Percentiles rank a stretch among this genome's conserved stretches.
Conservation (phyloP, 2,329 filamentous ascomycete genomes). For the Verticillium zaregamsianum region DNA sequence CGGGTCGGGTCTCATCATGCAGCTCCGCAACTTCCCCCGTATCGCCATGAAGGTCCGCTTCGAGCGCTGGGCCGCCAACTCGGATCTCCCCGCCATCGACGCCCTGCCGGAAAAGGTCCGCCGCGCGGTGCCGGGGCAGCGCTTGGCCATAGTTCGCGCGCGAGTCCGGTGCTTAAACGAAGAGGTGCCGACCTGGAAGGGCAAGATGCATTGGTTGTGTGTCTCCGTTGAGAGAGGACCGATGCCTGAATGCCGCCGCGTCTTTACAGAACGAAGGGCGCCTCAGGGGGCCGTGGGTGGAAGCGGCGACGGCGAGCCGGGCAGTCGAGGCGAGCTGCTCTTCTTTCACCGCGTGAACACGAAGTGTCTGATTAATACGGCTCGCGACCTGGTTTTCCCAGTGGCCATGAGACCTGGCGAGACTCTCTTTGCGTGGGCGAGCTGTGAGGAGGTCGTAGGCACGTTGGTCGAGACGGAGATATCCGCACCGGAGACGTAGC, state of each 20-base stretch:
- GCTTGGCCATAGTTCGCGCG: constrained; percentile 56
- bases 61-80: not conserved
- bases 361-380: constrained; percentile 52
- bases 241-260: not conserved
- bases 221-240: constrained; percentile 62
- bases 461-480: constrained; percentile 33
- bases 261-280: not conserved
- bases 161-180: constrained; percentile 70
- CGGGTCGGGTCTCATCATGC: constrained; percentile 64
- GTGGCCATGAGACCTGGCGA: constrained; percentile 49
- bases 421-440: constrained; percentile 63
- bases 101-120: not conserved
- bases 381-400: constrained; percentile 50
- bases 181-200: constrained; percentile 56
- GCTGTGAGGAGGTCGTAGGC: constrained; percentile 80
- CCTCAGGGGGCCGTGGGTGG: not conserved
- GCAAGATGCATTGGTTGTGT: constrained; percentile 64
- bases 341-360: constrained; percentile 66
- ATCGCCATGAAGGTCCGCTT: not conserved
- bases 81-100: not conserved
- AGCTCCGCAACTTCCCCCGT: constrained; percentile 65
- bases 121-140: constrained; percentile 22
- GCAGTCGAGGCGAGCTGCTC: constrained; percentile 52
- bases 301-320: not conserved
- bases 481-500: not conserved